Percentiles rank a stretch among this genome's conserved stretches.
These are phyloP conservation scores for Lactifluus hygrophoroides DNA, from an alignment of 768 basidiomycete genomes.

Conservation along the genomic window DNA sequence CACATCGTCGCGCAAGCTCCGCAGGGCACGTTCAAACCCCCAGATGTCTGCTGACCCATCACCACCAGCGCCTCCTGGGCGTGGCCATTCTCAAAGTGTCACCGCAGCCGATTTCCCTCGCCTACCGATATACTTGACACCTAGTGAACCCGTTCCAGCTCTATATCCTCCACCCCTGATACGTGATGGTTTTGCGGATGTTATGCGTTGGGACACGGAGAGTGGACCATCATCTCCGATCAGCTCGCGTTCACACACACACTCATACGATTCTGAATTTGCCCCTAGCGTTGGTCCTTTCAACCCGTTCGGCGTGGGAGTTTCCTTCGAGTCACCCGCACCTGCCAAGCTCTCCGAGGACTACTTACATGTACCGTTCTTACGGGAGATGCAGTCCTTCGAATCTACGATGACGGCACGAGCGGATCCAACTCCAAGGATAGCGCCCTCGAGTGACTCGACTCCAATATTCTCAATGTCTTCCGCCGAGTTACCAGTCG, in stretches of 20 bases:
- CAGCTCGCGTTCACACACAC: constrained; percentile 25
- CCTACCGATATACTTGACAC: constrained; percentile 19
- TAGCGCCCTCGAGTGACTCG: neutral
- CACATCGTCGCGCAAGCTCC: constrained; percentile 43
- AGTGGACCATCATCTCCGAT: constrained; percentile 32
- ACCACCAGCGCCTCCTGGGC: constrained; percentile 33
- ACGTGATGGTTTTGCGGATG: constrained; percentile 52
- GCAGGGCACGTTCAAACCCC: constrained; percentile 71
- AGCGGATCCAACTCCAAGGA: constrained; percentile 31
- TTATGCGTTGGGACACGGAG: constrained; percentile 50
- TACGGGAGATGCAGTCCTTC: constrained; percentile 86
- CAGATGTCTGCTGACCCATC: constrained; percentile 32
- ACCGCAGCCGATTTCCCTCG: constrained; percentile 59
- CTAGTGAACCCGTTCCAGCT: constrained; percentile 2
- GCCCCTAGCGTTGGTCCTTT: constrained; percentile 28
- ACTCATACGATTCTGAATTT: constrained; percentile 1
- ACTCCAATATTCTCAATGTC: neutral
- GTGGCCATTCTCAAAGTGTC: constrained; percentile 72
- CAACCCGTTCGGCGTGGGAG: constrained; percentile 56
- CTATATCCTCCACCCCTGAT: constrained; percentile 23
- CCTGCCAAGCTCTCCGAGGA: constrained; percentile 39
- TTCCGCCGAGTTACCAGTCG: neutral
- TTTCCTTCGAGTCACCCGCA: constrained; percentile 53
- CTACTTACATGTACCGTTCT: constrained; percentile 33
- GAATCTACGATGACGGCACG: constrained; percentile 75